Evolutionary conservation across 2,329 filamentous ascomycete genomes (phyloP).

Genomic region (Alternaria gaisen): DNA sequence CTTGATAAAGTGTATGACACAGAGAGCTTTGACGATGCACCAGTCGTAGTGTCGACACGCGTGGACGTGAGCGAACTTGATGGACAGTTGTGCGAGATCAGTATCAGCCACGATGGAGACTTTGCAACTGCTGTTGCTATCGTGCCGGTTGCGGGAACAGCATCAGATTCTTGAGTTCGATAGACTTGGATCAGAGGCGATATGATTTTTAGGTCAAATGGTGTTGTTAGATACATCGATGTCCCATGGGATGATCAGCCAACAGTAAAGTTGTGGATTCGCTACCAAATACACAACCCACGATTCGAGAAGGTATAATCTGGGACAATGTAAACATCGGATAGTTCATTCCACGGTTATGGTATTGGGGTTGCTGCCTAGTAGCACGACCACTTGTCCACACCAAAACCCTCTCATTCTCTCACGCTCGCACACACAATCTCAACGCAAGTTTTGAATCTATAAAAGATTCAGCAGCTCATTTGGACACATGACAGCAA

Average conservation of each 20-base stretch:
- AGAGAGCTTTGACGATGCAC: conserved; percentile 8
- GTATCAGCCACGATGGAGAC: conserved; percentile 87
- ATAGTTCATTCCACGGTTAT: background rate
- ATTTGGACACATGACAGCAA: background rate
- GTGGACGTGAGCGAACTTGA: conserved; percentile 28
- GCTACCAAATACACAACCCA: background rate
- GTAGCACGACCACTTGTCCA: background rate
- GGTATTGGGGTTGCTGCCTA: background rate
- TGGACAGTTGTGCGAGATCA: conserved; percentile 70
- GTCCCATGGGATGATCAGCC: background rate
- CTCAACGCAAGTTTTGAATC: background rate
- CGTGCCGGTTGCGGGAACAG: conserved; percentile 48
- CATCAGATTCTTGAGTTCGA: background rate
- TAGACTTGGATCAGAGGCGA: background rate
- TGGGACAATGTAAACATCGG: background rate
- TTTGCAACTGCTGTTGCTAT: conserved; percentile 79
- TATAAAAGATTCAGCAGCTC: background rate
- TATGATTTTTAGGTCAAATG: too few relatives aligned
- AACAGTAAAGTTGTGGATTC: background rate
- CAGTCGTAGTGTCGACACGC: background rate
- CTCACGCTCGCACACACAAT: background rate
- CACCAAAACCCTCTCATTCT: background rate
- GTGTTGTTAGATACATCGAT: background rate
- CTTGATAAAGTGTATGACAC: conserved; percentile 22
- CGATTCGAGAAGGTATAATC: background rate